Evolutionary conservation across 768 basidiomycete genomes (phyloP), one percentile per base, ranked within the genome.

Genomic region (Boletus eberwhitei): DNA sequence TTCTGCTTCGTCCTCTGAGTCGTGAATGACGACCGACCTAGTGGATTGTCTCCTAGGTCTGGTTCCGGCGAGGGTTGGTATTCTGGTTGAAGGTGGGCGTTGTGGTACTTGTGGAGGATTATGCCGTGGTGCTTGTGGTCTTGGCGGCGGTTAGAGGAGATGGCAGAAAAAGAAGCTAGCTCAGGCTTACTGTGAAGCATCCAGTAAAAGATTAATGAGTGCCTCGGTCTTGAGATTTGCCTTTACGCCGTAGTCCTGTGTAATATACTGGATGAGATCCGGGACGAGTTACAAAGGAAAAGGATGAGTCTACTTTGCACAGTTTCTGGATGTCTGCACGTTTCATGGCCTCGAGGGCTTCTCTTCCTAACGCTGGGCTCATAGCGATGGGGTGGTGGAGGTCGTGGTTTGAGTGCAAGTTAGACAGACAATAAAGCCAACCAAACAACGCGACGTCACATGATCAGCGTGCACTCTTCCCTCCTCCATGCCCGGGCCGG

Each of bases 141-240:
- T 74, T 52, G 14, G 9, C 1, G 7, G 29, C n/a, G 5, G 62
- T 65, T 68, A 75, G 66, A 74, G 76, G 22, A 74, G 56, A 48
- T 50, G 58, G 66, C 48, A 71, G 68, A 39, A 69, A 71, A 47
- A 75, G 74, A 26, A 73, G 69, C 21, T 13, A 16, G 69, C 64
- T 65, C 71, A 66, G 48, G 69, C 75, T 56, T 64, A 73, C 58
- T 69, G 72, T 31, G 73, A 71, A 16, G 76, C 79, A 61, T 86
- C 82, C 14, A 88, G 73, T 26, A 92, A 73, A 17, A 88, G 75
- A 65, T 90, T 86, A 63, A 92, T 89, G 58, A 92, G 74, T 44
- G 82, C 84, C 63, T 90, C 87, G 22, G 87, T 82, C 75, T 88
- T 91, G 65, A 90, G 79, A 71, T 91, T 91, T 42, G 90, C 90